Evolutionary conservation across 495 filamentous ascomycete species (phyloP).

Genomic region (Neurospora sp.): DNA sequence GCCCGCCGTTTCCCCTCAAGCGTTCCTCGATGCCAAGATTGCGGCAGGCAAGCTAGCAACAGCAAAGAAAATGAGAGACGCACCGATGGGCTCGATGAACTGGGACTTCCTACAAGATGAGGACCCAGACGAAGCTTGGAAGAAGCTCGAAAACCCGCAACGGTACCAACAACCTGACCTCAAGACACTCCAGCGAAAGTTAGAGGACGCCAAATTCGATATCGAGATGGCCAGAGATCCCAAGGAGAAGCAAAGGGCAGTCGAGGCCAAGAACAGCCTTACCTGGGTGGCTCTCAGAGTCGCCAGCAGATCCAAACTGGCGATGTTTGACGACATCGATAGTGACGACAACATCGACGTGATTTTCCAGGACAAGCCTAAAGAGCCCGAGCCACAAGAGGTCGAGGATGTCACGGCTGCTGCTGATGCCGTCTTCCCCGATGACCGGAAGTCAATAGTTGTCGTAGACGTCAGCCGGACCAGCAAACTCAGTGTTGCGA

Average conservation of each 20-base stretch:
- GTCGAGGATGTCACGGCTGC: constrained; percentile 15
- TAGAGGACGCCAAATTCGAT: constrained; percentile 66
- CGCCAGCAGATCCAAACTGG: constrained; percentile 59
- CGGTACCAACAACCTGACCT: constrained; percentile 38
- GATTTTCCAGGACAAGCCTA: constrained; percentile 37
- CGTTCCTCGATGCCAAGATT: constrained; percentile 56
- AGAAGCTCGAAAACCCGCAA: constrained; percentile 36
- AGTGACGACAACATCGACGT: constrained; percentile 57
- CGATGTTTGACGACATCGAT: constrained; percentile 76
- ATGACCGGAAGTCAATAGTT: constrained; percentile 35
- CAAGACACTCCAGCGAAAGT: constrained; percentile 42
- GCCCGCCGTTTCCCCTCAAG: constrained; percentile 52
- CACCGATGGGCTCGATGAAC: constrained; percentile 60
- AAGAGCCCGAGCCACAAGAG: constrained; percentile 11
- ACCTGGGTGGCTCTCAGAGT: constrained; percentile 80
- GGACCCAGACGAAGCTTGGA: constrained; percentile 33
- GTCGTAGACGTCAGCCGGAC: constrained; percentile 33
- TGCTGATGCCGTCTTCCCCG: constrained; percentile 23
- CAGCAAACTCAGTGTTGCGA: constrained; percentile 28
- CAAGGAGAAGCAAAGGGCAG: constrained; percentile 55
- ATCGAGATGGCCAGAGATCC: constrained; percentile 67
- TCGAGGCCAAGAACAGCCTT: constrained; percentile 69
- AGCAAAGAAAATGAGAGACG: constrained; percentile 54
- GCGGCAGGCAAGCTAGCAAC: constrained; percentile 53
- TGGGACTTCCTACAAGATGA: constrained; percentile 67